Base-by-base conservation (phyloP, 1,284 basidiomycete species). In the Ceraceosorus guamensis region DNA sequence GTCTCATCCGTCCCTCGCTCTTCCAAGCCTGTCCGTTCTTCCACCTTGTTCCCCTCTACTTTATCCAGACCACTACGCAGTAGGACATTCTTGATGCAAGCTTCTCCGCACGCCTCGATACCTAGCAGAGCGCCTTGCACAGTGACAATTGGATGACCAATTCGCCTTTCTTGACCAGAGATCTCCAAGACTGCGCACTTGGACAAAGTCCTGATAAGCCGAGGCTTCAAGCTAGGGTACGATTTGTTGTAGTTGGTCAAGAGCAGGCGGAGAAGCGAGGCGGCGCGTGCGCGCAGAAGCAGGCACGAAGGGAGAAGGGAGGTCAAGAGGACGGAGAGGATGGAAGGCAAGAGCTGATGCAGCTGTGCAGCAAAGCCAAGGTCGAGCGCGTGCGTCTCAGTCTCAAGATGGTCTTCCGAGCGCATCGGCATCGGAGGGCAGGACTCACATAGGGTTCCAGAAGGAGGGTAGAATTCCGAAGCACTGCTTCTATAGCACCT, bases 271-370 rank as follows among this genome's bases (percentile, higher is more conserved):
- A 89, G 65, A 84, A 82, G 87, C 56, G 90, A 86, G 1, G 90
- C 60, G 1, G 67, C 66, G 33, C 70, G 65, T 0, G 65, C 56
- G 18, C 73, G 65, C 18, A 74, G 54, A 35, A 56, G 52, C 48
- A 60, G 65, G 4, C 55, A 59, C n/a, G 55, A 74, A 1, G 80
- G 79, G 6, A 95, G 83, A 7, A 86, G 83, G 0, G 89, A 87
- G 57, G 93, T 89, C 6, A 97, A 82, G 50, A 97, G 83, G 60
- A 87, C 87, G 3, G 92, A 93, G 31, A 98, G 84, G 44, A 96
- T 83, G 0, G 91, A 87, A 0, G 92, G 92, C 10, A 98, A 83
- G 48, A 97, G 83, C 85, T 97, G 93, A 72, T 97, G 93, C 4
- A 98, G 81, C 88, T 93, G 68, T 33, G 18, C 32, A 1, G 18